These are phyloP conservation scores for Lactifluus pinguis DNA, from an alignment of 768 basidiomycete genomes.

Conservation along the genomic window DNA sequence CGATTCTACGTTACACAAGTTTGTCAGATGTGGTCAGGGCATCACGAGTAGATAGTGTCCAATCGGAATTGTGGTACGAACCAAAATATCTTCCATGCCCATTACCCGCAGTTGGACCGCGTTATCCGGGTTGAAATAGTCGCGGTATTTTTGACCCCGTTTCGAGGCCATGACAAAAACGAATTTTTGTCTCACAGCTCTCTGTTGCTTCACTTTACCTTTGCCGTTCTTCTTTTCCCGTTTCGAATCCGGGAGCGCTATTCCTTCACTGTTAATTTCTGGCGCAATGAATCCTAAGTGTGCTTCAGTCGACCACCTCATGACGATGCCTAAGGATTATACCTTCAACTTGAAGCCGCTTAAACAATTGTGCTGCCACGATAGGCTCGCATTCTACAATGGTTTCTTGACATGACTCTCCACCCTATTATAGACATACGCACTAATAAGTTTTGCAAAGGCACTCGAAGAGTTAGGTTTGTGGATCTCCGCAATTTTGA, in stretches of 20 bases:
- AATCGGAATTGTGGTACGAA: slow-evolving; percentile 24
- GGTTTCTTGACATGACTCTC: background rate
- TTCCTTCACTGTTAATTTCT: slow-evolving; percentile 30
- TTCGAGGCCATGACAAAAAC: slow-evolving; percentile 44
- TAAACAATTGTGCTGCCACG: slow-evolving; percentile 54
- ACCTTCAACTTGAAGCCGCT: slow-evolving; percentile 68
- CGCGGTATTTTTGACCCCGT: slow-evolving; percentile 39
- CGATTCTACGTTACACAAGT: slow-evolving; percentile 4
- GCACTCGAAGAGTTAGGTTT: slow-evolving; percentile 34
- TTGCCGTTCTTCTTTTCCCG: slow-evolving; percentile 24
- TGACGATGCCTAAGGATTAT: background rate
- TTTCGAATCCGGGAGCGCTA: slow-evolving; percentile 35
- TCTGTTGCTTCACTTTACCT: slow-evolving; percentile 35
- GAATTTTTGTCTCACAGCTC: slow-evolving; percentile 48
- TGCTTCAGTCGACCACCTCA: background rate
- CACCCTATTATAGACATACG: slow-evolving; percentile 17
- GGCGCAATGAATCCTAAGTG: slow-evolving; percentile 51
- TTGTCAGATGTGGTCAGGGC: background rate
- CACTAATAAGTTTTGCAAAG: slow-evolving; percentile 57
- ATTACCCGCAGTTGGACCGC: slow-evolving; percentile 52
- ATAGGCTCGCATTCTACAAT: slow-evolving; percentile 42
- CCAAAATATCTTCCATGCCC: slow-evolving; percentile 46
- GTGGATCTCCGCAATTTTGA: slow-evolving; percentile 54
- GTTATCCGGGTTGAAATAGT: slow-evolving; percentile 61
- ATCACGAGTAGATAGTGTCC: background rate